Evolutionary conservation across 1,284 basidiomycete species (phyloP).

Genomic region (Pholiota adiposa): DNA sequence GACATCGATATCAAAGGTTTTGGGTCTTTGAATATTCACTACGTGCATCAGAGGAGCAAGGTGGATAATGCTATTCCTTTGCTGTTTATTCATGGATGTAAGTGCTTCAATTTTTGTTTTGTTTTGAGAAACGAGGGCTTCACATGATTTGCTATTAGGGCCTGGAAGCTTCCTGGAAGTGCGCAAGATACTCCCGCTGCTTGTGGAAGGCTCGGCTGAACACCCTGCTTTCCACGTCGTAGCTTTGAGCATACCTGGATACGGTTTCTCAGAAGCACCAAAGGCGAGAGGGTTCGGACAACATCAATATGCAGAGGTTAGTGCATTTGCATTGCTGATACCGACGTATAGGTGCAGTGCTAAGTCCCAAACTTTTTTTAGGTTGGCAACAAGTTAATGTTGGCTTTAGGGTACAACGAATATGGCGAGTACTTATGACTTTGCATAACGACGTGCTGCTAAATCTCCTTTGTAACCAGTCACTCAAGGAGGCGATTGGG

Average conservation of each 20-base stretch:
- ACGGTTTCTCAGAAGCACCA: constrained; percentile 54
- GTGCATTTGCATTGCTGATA: neutral
- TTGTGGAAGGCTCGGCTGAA: constrained; percentile 43
- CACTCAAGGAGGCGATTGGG: constrained; percentile 63
- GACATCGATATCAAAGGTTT: constrained; percentile 48
- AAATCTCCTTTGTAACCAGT: constrained; percentile 32
- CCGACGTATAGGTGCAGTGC: too few relatives aligned
- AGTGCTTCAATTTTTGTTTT: too few relatives aligned
- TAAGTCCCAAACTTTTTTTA: constrained; percentile 15
- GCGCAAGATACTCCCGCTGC: constrained; percentile 55
- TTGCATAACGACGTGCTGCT: neutral
- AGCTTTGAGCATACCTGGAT: constrained; percentile 55
- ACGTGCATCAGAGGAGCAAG: constrained; percentile 51
- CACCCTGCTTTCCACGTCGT: constrained; percentile 65
- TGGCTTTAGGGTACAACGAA: constrained; percentile 53
- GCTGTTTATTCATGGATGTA: constrained; percentile 52
- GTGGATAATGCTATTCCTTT: constrained; percentile 49
- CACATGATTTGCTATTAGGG: too few relatives aligned
- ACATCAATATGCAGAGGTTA: constrained; percentile 3
- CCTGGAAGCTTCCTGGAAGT: constrained; percentile 64
- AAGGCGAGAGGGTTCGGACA: constrained; percentile 34
- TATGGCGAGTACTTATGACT: constrained; percentile 43
- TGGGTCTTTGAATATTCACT: constrained; percentile 51
- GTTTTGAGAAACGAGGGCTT: too few relatives aligned
- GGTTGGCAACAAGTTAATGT: constrained; percentile 57